Base-by-base conservation (phyloP, 2,329 filamentous ascomycete genomes). In the Pseudogymnoascus sp. region DNA sequence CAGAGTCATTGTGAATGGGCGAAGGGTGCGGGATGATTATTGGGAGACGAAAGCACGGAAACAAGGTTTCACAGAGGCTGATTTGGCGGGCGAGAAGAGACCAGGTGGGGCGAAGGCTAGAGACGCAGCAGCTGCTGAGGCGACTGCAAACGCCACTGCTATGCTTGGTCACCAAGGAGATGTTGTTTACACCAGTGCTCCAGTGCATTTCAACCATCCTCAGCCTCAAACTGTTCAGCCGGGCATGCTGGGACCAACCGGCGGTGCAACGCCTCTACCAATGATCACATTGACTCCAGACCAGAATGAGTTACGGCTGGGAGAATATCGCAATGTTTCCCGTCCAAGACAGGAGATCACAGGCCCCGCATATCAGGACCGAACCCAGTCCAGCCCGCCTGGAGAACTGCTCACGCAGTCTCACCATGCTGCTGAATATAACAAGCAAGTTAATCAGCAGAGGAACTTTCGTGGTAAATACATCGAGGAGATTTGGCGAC, bases 41-140 rank as follows among this genome's bases (percentile, higher is more conserved):
- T 99, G 95, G 95, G 95, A 97, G 76, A 90, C 88, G 72, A 97
- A 97, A 77, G 95, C 95, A 7, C 84, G 90, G 59, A 99, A 97
- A 77, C 95, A 99, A 76, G 95, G 95, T 10, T 99, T 99, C 74
- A 99, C 95, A 1, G 95, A 99, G 75, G 92, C 96, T 67, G 95
- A 99, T 75, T 82, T 93, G 61, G 95, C 95, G 3, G 95, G 95
- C 42, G 95, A 99, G 78, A 97, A 99, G 80, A 84, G 95, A 67
- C 95, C 95, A 5, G 95, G 95, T 62, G 93, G 90, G 40, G 87
- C 91, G 64, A 96, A 96, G 78, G 89, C 90, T 66, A 84, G 93
- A 72, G 91, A 96, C 78, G 88, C 90, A 47, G 86, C 89, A 11
- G 87, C 88, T 62, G 88, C 89, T 61, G 78, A 86, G 70, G 82